Evolutionary conservation across 495 filamentous ascomycete species (phyloP).

Genomic region (Friedmanniomyces simplex): DNA sequence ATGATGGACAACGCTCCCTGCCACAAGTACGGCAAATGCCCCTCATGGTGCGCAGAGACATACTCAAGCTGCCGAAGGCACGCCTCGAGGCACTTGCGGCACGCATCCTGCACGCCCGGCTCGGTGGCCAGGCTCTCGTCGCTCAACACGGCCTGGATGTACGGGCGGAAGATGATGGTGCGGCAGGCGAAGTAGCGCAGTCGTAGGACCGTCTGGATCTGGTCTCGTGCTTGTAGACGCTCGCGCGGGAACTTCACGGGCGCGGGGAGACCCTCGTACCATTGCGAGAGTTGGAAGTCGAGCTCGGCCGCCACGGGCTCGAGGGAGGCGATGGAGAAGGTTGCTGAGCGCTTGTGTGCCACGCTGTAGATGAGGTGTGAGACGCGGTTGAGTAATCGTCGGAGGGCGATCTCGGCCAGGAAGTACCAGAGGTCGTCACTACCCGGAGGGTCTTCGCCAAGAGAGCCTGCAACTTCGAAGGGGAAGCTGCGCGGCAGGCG

Average conservation of each 20-base stretch:
- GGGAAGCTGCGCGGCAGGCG: constrained; percentile 68
- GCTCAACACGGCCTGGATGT: constrained; percentile 68
- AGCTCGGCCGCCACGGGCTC: constrained; percentile 70
- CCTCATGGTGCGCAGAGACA: constrained; percentile 68
- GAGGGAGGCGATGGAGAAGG: constrained; percentile 52
- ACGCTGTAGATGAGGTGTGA: constrained; percentile 78
- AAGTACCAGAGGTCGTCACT: constrained; percentile 79
- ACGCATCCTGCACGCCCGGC: constrained; percentile 60
- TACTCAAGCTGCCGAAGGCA: constrained; percentile 70
- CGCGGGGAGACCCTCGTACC: constrained; percentile 67
- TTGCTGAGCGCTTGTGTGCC: constrained; percentile 30
- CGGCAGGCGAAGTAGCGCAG: constrained; percentile 74
- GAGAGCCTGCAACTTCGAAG: constrained; percentile 29
- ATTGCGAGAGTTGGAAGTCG: constrained; percentile 71
- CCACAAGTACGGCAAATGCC: constrained; percentile 81
- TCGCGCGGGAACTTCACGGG: constrained; percentile 67
- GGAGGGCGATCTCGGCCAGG: constrained; percentile 67
- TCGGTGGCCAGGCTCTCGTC: constrained; percentile 57
- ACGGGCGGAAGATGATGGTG: constrained; percentile 76
- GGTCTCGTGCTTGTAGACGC: constrained; percentile 51
- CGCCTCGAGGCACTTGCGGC: constrained; percentile 71
- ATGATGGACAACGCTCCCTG: constrained; percentile 68
- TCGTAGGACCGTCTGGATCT: constrained; percentile 67
- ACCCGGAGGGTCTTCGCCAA: constrained; percentile 41
- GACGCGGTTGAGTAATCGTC: constrained; percentile 65